These are phyloP conservation scores for Saccharum officinarum DNA, from an alignment of 176 grass and related monocot species.

Conservation along the genomic window DNA sequence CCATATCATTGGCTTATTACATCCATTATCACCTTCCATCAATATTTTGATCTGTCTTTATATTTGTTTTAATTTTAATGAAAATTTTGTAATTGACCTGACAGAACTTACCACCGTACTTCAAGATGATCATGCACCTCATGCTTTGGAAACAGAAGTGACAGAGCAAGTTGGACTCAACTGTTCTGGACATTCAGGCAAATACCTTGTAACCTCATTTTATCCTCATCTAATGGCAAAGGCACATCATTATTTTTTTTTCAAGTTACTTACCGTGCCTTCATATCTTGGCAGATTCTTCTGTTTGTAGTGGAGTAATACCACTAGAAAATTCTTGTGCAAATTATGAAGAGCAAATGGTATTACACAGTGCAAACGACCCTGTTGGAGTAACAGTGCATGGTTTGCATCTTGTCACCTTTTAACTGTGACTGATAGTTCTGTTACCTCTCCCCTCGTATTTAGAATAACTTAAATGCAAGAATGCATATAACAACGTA, in stretches of 20 bases:
- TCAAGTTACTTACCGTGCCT: neutral
- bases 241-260: neutral
- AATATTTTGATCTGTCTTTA: neutral
- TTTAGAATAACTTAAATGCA: neutral
- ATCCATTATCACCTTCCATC: neutral
- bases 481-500: neutral
- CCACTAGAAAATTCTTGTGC: neutral
- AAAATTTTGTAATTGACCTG: neutral
- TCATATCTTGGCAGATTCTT: neutral
- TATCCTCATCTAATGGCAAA: constrained; percentile 13
- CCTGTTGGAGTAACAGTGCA: constrained; percentile 23
- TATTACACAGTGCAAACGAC: neutral
- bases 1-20: neutral
- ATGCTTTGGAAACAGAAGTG: constrained; percentile 10
- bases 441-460: neutral
- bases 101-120: constrained; percentile 13
- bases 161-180: constrained; percentile 3
- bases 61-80: constrained; percentile 15
- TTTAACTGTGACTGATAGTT: neutral
- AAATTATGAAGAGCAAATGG: constrained; percentile 32
- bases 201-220: constrained; percentile 8
- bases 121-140: constrained; percentile 5
- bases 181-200: constrained; percentile 31
- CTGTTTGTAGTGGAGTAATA: neutral
- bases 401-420: constrained; percentile 29